These are phyloP conservation scores for Friedmanniomyces simplex DNA, from an alignment of 495 filamentous ascomycete species.

Conservation along the genomic window DNA sequence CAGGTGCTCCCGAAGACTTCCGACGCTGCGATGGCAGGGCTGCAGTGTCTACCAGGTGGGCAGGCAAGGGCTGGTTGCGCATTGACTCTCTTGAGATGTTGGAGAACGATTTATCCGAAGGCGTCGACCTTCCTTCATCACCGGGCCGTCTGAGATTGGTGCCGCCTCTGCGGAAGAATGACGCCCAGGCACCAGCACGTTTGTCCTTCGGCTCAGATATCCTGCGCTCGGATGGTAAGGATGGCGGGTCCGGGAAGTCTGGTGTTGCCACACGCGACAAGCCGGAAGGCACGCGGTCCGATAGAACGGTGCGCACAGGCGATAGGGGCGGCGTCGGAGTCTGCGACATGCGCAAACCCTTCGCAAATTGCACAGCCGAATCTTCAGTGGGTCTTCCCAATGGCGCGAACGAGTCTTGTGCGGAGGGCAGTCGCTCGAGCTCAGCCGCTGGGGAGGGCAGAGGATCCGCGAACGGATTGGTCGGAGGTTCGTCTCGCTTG, in stretches of 20 bases:
- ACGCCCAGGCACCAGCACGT: slow-evolving; percentile 45
- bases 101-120: slow-evolving; percentile 49
- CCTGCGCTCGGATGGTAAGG: slow-evolving; percentile 30
- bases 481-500: not conserved
- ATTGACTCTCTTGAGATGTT: slow-evolving; percentile 82
- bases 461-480: slow-evolving; percentile 22
- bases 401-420: slow-evolving; percentile 7
- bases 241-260: slow-evolving; percentile 1
- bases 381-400: slow-evolving; percentile 34
- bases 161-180: slow-evolving; percentile 62
- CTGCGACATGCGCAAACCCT: slow-evolving; percentile 40
- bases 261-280: slow-evolving; percentile 4
- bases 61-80: slow-evolving; percentile 37
- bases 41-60: slow-evolving; percentile 33
- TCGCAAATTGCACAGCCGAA: slow-evolving; percentile 37
- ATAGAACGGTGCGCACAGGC: slow-evolving; percentile 37
- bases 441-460: slow-evolving; percentile 1
- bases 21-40: slow-evolving; percentile 18
- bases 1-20: slow-evolving; percentile 45
- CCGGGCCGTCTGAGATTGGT: slow-evolving; percentile 42
- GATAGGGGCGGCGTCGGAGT: slow-evolving; percentile 47
- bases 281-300: slow-evolving; percentile 1
- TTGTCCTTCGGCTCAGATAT: slow-evolving; percentile 33
- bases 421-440: not conserved
- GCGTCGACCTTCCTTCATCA: slow-evolving; percentile 42